A percentile compares a stretch with the other conserved stretches of the same genome.
These are phyloP conservation scores for Boletus rubroflammeus DNA, from an alignment of 768 basidiomycete species.

Conservation along the genomic window DNA sequence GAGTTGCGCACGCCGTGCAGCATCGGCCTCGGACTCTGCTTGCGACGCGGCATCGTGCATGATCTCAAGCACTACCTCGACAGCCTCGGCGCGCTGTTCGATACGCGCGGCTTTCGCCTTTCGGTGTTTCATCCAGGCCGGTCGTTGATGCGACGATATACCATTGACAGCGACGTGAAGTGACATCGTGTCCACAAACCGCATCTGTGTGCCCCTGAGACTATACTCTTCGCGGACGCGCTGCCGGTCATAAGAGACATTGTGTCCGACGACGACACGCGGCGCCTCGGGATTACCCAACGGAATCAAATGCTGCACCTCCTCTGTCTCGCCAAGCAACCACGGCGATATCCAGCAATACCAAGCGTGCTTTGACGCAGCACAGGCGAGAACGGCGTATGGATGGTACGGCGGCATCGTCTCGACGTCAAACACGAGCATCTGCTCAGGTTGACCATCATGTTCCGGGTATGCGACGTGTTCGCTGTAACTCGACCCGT, in stretches of 20 bases:
- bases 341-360: conserved; percentile 97
- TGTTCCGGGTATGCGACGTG: conserved; percentile 65
- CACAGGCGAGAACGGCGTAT: conserved; percentile 86
- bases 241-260: conserved; percentile 90
- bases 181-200: conserved; percentile 93
- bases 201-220: conserved; percentile 58
- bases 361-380: conserved; percentile 81
- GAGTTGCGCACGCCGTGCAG: conserved; percentile 35
- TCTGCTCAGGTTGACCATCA: conserved; percentile 59
- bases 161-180: conserved; percentile 92
- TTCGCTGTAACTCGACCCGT: conserved; percentile 77
- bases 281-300: conserved; percentile 53
- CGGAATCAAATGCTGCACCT: conserved; percentile 66
- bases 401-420: conserved; percentile 81
- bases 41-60: conserved; percentile 40
- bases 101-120: conserved; percentile 60
- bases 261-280: conserved; percentile 85
- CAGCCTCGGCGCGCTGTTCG: conserved; percentile 59
- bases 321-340: conserved; percentile 64
- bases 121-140: conserved; percentile 84
- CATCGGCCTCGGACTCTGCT: conserved; percentile 40
- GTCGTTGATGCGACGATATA: conserved; percentile 91
- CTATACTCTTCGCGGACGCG: conserved; percentile 82
- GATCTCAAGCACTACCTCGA: conserved; percentile 56
- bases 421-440: conserved; percentile 92